A percentile compares a stretch with the other conserved stretches of the same genome.
Conservation (phyloP, 2,329 filamentous ascomycete genomes). For the Esteya vermicola region DNA sequence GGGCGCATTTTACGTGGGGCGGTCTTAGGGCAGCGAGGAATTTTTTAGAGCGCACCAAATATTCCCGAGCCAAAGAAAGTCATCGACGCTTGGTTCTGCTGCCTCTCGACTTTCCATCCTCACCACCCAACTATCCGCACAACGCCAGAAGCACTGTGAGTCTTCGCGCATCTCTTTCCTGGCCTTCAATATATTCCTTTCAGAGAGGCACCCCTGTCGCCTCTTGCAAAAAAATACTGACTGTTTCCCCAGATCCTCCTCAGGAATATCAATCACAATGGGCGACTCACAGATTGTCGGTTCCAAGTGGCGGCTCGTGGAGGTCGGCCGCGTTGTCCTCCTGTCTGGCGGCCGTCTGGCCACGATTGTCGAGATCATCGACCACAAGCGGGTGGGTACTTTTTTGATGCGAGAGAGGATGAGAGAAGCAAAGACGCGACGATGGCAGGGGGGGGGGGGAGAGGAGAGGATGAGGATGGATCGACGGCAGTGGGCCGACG, state of each 20-base stretch:
- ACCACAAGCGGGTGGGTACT: slow-evolving; percentile 96
- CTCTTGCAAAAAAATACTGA: too few species aligned
- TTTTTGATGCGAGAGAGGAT: not conserved
- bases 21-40: slow-evolving; percentile 10
- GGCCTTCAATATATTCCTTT: not conserved
- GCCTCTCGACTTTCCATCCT: slow-evolving; percentile 6
- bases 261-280: slow-evolving; percentile 43
- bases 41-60: slow-evolving; percentile 12
- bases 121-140: slow-evolving; percentile 8
- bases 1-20: slow-evolving; percentile 5
- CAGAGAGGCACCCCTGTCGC: not conserved
- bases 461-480: not conserved
- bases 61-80: slow-evolving; percentile 6
- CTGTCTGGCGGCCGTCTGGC: slow-evolving; percentile 80
- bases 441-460: slow-evolving; percentile 2
- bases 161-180: not conserved
- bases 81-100: slow-evolving; percentile 6
- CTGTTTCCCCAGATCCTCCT: too few species aligned
- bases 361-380: slow-evolving; percentile 96
- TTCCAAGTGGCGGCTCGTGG: slow-evolving; percentile 87
- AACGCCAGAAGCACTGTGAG: slow-evolving; percentile 10
- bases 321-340: slow-evolving; percentile 95
- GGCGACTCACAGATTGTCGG: slow-evolving; percentile 69
- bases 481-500: too few species aligned
- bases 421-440: too few species aligned